Conservation (phyloP, 2,329 filamentous ascomycete genomes). For the Exophiala sp. region DNA sequence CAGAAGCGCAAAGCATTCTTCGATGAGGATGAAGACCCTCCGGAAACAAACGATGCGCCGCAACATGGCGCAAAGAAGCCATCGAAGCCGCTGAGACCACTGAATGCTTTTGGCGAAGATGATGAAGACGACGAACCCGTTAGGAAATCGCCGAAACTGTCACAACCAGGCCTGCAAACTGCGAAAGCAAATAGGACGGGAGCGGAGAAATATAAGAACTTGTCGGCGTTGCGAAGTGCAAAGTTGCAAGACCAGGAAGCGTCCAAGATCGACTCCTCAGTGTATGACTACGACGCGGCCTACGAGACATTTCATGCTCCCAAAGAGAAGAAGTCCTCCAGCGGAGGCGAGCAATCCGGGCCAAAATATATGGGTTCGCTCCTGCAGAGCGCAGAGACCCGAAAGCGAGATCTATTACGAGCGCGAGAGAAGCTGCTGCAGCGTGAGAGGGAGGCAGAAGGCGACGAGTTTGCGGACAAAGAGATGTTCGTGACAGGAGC, state of each 20-base stretch:
- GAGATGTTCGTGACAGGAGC: conserved; percentile 62
- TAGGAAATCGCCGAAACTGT: conserved; percentile 33
- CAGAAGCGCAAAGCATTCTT: conserved; percentile 47
- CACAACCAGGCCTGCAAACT: conserved; percentile 23
- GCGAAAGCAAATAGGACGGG: conserved; percentile 1
- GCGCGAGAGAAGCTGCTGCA: conserved; percentile 57
- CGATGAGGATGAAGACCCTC: conserved; percentile 38
- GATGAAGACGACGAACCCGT: conserved; percentile 27
- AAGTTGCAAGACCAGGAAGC: conserved; percentile 42
- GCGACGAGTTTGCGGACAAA: conserved; percentile 61
- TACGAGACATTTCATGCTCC: conserved; percentile 44
- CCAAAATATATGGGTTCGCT: conserved; percentile 59
- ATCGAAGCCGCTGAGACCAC: conserved; percentile 20
- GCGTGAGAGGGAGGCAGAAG: conserved; percentile 57
- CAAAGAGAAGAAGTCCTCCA: conserved; percentile 28
- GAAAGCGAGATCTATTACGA: conserved; percentile 58
- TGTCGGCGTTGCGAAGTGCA: conserved; percentile 43
- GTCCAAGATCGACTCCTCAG: conserved; percentile 41
- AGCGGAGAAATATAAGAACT: conserved; percentile 38
- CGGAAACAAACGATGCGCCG: conserved; percentile 19
- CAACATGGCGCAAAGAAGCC: conserved; percentile 28
- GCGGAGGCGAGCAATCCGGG: conserved; percentile 25
- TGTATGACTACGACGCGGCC: conserved; percentile 47
- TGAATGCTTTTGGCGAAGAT: conserved; percentile 20
- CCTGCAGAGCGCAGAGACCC: conserved; percentile 53